Evolutionary conservation across 306 rosid genomes (phyloP).

Genomic region (Malus sylvestris): DNA sequence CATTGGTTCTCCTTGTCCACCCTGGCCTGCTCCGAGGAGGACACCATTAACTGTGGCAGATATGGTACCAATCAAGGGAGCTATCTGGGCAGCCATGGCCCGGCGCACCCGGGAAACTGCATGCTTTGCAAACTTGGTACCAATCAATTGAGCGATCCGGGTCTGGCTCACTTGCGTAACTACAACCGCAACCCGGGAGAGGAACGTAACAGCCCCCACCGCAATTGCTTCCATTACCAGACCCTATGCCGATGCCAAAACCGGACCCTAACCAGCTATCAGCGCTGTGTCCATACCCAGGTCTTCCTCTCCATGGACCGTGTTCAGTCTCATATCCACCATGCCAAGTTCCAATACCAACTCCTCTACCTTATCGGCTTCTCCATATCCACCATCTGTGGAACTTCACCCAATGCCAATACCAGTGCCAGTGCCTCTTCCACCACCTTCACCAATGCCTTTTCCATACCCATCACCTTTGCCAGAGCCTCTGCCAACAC

Average conservation of each 20-base stretch:
- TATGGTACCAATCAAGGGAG: background rate
- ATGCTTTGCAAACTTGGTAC: background rate
- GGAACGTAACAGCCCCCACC: background rate
- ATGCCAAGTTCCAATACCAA: background rate
- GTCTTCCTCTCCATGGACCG: no score
- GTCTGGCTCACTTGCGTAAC: background rate
- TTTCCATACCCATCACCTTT: background rate
- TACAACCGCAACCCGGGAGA: background rate
- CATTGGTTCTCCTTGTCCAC: background rate
- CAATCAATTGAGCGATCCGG: background rate
- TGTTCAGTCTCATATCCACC: background rate
- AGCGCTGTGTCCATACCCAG: background rate
- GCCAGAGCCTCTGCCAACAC: background rate
- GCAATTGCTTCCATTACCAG: background rate
- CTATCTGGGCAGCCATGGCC: background rate
- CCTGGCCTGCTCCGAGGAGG: background rate
- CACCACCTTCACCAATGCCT: background rate
- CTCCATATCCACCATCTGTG: background rate
- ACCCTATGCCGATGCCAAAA: background rate
- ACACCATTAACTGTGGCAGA: background rate
- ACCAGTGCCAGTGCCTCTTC: background rate
- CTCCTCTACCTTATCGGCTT: background rate
- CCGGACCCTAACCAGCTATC: background rate
- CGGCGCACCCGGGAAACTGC: background rate
- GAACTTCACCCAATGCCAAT: background rate